Conservation (phyloP, 176 grass and related monocot genomes). For the Melocanna baccifera region DNA sequence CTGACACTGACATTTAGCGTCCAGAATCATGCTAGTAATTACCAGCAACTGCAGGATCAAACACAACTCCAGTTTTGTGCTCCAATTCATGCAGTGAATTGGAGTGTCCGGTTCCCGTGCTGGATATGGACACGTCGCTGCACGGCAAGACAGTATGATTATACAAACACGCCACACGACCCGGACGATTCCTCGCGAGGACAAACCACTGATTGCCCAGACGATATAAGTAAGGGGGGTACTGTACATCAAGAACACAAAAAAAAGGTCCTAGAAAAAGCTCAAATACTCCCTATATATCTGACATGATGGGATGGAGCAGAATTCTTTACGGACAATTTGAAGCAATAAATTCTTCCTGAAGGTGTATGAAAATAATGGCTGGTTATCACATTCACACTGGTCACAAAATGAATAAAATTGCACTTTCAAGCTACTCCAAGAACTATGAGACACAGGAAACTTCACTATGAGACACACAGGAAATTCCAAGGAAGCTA, state of each 20-base stretch:
- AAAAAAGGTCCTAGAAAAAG: not conserved
- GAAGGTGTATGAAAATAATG: conserved; percentile 34
- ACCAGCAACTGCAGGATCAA: not conserved
- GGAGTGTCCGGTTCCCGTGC: not conserved
- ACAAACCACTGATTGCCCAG: not conserved
- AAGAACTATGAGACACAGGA: conserved; percentile 29
- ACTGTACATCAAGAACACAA: not conserved
- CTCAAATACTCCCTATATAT: not conserved
- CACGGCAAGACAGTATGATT: not conserved
- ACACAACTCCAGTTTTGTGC: not conserved
- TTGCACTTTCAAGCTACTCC: conserved; percentile 26
- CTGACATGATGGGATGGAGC: not conserved
- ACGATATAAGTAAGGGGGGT: not conserved
- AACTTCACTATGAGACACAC: conserved; percentile 13
- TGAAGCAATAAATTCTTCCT: conserved; percentile 25
- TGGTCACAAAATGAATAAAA: conserved; percentile 44
- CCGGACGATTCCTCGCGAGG: not conserved
- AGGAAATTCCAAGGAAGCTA: conserved; percentile 30
- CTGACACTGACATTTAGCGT: not conserved
- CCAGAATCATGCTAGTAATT: not conserved
- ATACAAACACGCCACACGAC: not conserved
- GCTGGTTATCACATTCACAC: conserved; percentile 40
- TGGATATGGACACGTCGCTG: not conserved
- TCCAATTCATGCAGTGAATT: not conserved
- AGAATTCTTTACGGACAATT: not conserved